Evolutionary conservation across 2,329 filamentous ascomycete genomes (phyloP).

Genomic region (Fusarium subglutinans): DNA sequence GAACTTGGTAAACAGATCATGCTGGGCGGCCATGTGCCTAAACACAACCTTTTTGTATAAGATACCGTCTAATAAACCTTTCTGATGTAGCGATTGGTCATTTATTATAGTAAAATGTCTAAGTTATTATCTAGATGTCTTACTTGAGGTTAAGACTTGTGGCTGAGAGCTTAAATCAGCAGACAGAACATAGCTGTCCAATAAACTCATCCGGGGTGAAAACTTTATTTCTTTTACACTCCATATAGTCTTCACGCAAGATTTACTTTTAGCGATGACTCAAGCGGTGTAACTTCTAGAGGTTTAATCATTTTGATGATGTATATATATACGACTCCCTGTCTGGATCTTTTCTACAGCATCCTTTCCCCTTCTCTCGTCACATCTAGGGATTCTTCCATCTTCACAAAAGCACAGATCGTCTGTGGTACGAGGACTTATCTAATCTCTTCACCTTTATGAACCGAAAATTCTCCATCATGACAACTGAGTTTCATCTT

Average conservation of each 20-base stretch:
- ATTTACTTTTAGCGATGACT: not conserved
- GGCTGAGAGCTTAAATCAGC: too few species aligned
- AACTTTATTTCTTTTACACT: not conserved
- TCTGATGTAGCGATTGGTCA: too few species aligned
- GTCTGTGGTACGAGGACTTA: rapidly evolving
- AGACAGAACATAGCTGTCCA: not conserved
- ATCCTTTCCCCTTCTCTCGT: not conserved
- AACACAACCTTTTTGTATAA: too few species aligned
- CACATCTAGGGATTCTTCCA: rapidly evolving
- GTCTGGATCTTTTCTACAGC: rapidly evolving
- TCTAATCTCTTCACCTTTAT: not conserved
- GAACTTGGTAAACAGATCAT: not conserved
- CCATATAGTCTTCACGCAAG: rapidly evolving
- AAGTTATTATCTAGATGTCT: too few species aligned
- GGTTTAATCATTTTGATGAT: not conserved
- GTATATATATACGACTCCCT: not conserved
- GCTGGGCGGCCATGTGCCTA: rapidly evolving
- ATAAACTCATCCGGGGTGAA: rapidly evolving
- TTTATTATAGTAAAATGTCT: too few species aligned
- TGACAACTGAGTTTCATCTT: not conserved
- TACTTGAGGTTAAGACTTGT: too few species aligned
- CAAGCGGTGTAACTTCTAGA: not conserved
- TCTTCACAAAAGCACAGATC: not conserved
- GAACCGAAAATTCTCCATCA: rapidly evolving
- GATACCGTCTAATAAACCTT: too few species aligned